Base-by-base conservation (phyloP, 2,329 filamentous ascomycete species). In the Monosporascus sp. region DNA sequence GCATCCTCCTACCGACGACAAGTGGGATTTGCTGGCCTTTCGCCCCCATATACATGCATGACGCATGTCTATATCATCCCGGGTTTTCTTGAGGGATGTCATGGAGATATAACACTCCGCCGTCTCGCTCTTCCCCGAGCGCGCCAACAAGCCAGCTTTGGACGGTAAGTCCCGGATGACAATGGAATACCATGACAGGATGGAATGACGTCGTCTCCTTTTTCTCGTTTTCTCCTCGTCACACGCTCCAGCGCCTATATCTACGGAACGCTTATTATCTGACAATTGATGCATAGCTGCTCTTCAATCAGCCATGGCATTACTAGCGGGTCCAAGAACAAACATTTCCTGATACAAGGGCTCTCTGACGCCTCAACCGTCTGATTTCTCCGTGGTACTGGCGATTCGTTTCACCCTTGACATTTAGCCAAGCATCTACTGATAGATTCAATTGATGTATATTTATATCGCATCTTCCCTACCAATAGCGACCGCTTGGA, bases 381-480 rank as follows among this genome's bases (percentile, higher is more conserved):
- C 14, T 18, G 14, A 20, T 15, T 26, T 26, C 20, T 26, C 53
- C 37, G 54, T 83, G 77, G 76, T 76, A 72, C 68, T 70, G 78
- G 78, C 74, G 72, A 77, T 79, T 85, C 81, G 81, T 85, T 85
- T 82, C 76, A 78, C 80, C 77, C 80, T 77, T 75, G 63, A 85
- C 81, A 84, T 77, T 55, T 22, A 22, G 3, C 31, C 9, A 35
- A 35, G 31, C 11, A 5, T 35, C 31, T 35, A 5, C 31, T 35
- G 31, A 35, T 35, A 35, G 9, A 14, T 35, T 35, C 9, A 14
- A 14, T 5, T 35, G 9, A 14, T 17, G 14, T 22, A 48, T 31
- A 18, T 58, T 40, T 51, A 24, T 5, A 20, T 40, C 28, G 18
- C 14, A 38, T 54, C 31, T 38, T 46, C 38, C 15, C 24, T 24